Percentiles rank a stretch among this genome's conserved stretches.
These are phyloP conservation scores for Dryas integrifolia DNA, from an alignment of 331 rosid genomes.

Conservation along the genomic window DNA sequence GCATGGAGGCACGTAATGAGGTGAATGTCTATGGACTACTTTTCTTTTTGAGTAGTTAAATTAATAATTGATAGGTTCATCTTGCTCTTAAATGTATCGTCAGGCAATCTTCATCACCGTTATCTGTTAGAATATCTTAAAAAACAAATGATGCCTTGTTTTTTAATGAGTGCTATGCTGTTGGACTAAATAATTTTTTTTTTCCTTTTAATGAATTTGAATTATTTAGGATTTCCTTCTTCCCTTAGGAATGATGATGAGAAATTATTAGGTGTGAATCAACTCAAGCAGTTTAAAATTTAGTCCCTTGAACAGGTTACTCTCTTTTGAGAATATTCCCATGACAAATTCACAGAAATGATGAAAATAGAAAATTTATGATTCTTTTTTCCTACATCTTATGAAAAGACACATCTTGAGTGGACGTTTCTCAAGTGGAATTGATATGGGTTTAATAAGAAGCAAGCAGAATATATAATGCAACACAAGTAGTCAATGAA, in stretches of 20 bases:
- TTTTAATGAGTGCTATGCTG: neutral
- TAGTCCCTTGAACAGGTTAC: neutral
- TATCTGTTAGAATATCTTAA: neutral
- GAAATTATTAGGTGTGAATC: neutral
- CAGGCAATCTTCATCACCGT: conserved; percentile 1
- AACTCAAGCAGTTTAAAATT: neutral
- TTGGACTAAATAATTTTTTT: neutral
- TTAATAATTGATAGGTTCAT: neutral
- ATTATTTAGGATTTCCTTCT: neutral
- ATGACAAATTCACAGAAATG: neutral
- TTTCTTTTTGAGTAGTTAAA: conserved; percentile 11
- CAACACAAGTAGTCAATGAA: neutral
- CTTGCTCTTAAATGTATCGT: neutral
- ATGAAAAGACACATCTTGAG: neutral
- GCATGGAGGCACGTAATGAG: conserved; percentile 97
- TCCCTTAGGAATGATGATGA: neutral
- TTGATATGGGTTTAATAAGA: neutral
- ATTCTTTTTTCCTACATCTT: neutral
- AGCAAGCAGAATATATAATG: neutral
- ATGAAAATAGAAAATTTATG: neutral
- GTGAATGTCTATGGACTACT: conserved; percentile 38
- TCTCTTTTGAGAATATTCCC: neutral
- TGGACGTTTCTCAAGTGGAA: conserved; percentile 1
- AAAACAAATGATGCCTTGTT: neutral
- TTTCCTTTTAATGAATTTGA: neutral